Percentiles rank a stretch among this genome's conserved stretches.
Evolutionary conservation across 257 asterid species (phyloP).

Genomic region (Fraxinus excelsior): DNA sequence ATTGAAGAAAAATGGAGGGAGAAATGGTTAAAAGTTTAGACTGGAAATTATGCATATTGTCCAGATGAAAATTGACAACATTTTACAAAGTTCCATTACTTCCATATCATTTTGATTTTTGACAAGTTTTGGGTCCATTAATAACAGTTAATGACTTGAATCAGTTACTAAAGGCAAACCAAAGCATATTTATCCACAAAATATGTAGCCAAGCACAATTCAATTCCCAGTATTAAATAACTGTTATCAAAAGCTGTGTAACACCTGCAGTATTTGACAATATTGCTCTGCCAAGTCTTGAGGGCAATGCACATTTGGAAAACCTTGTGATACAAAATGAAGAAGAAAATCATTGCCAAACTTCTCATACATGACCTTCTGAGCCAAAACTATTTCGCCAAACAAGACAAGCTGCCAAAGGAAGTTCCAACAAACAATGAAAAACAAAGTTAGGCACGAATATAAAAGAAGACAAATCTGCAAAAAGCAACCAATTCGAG

Average conservation of each 20-base stretch:
- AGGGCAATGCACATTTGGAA: conserved; percentile 69
- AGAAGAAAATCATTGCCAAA: conserved; percentile 79
- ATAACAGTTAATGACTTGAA: background rate
- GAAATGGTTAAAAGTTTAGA: background rate
- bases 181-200: background rate
- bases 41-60: background rate
- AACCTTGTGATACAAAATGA: conserved; percentile 71
- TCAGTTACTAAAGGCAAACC: background rate
- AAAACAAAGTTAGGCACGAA: background rate
- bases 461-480: background rate
- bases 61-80: background rate
- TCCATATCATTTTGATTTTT: too few species aligned
- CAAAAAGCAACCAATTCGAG: background rate
- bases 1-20: background rate
- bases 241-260: background rate
- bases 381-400: conserved; percentile 81
- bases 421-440: conserved; percentile 9
- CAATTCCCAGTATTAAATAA: background rate
- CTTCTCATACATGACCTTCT: conserved; percentile 88
- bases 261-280: conserved; percentile 85
- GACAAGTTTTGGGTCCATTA: background rate
- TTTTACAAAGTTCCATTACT: too few species aligned
- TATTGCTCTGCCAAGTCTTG: conserved; percentile 86
- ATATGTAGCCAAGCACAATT: background rate
- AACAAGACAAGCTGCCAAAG: conserved; percentile 65